phyloP scores from a whole-genome alignment of 2,329 filamentous ascomycete species.

The Lachnellula subtilissima region DNA sequence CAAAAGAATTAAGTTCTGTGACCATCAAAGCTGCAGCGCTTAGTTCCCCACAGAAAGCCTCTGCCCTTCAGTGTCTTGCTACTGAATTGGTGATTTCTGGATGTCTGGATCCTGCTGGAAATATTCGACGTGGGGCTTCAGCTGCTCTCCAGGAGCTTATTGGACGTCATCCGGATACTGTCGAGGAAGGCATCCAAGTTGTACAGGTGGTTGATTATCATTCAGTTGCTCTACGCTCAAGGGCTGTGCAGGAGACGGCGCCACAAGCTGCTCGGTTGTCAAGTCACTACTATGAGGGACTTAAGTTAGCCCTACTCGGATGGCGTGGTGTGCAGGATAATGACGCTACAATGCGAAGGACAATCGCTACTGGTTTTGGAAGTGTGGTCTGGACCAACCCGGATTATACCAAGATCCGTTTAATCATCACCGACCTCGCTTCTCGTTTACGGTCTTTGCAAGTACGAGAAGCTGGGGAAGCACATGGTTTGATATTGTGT shows the following conservation, averaged over 20 bases:
- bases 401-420: too few species aligned
- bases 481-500: conserved; percentile 61
- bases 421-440: neutral
- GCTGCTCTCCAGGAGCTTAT: conserved; percentile 92
- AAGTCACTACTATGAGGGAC: conserved; percentile 57
- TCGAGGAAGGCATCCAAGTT: conserved; percentile 74
- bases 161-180: conserved; percentile 82
- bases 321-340: conserved; percentile 87
- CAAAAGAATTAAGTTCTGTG: conserved; percentile 66
- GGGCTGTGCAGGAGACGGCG: conserved; percentile 76
- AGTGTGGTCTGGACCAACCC: too few species aligned
- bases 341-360: conserved; percentile 68
- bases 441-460: neutral
- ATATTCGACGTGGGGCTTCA: conserved; percentile 87
- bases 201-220: conserved; percentile 94
- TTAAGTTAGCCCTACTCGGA: conserved; percentile 66
- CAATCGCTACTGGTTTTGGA: conserved; percentile 61
- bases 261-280: conserved; percentile 63
- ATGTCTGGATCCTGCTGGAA: conserved; percentile 83
- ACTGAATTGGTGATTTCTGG: conserved; percentile 77
- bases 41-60: conserved; percentile 28
- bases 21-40: conserved; percentile 33
- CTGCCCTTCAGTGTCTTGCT: conserved; percentile 71
- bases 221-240: conserved; percentile 78
- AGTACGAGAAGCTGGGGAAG: conserved; percentile 58